These are phyloP conservation scores for Protomyces macrosporus DNA, from an alignment of 1,139 yeast species.

Conservation along the genomic window DNA sequence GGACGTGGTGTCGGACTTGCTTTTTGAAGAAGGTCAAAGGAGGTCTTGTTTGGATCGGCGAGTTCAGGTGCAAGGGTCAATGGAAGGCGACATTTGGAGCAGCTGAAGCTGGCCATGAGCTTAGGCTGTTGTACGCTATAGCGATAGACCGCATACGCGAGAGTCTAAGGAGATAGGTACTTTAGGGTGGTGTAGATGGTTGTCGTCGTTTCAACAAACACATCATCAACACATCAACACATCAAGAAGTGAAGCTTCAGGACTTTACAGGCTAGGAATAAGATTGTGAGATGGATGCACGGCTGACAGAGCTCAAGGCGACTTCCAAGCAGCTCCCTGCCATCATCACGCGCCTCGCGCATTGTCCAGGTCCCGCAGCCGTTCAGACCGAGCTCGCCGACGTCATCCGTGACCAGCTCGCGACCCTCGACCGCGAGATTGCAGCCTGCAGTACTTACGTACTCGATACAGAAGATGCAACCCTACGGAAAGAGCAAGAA, in stretches of 20 bases:
- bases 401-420: conserved; percentile 12
- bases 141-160: no score
- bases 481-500: not conserved
- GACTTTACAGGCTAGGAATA: no score
- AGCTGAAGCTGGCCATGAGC: conserved; percentile 20
- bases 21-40: conserved; percentile 7
- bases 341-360: not conserved
- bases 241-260: not conserved
- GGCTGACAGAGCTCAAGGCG: not conserved
- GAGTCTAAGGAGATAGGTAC: no score
- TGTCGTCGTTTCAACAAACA: not conserved
- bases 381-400: conserved; percentile 7
- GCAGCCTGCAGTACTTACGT: conserved; percentile 2
- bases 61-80: conserved; percentile 2
- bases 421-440: conserved; percentile 6
- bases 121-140: no score
- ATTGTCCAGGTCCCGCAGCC: conserved; percentile 7
- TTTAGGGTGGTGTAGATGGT: not conserved
- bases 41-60: not conserved
- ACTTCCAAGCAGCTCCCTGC: conserved; percentile 6
- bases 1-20: conserved; percentile 12
- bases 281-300: conserved; percentile 9
- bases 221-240: not conserved
- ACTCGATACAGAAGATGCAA: conserved; percentile 8
- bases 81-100: conserved; percentile 13